phyloP scores from a whole-genome alignment of 768 basidiomycete genomes.

The Clitopilus passeckerianus region DNA sequence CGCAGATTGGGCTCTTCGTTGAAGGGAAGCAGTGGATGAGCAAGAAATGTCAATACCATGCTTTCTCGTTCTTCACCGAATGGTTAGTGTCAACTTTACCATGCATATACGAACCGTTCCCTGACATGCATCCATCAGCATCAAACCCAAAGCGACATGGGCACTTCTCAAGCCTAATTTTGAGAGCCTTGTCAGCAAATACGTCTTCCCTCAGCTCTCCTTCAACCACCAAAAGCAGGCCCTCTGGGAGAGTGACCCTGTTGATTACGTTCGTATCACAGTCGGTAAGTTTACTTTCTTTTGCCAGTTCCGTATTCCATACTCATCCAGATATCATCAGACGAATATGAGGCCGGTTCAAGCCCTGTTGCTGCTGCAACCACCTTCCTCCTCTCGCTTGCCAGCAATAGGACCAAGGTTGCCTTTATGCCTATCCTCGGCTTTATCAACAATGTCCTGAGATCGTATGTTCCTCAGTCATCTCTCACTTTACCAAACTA shows the following conservation, averaged over 20 bases:
- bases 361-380: slow-evolving; percentile 78
- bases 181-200: slow-evolving; percentile 68
- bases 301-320: neutral
- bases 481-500: neutral
- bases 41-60: slow-evolving; percentile 78
- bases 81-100: slow-evolving; percentile 47
- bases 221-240: slow-evolving; percentile 66
- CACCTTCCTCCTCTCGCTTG: slow-evolving; percentile 73
- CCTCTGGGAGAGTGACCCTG: slow-evolving; percentile 77
- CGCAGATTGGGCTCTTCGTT: slow-evolving; percentile 68
- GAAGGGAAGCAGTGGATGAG: slow-evolving; percentile 73
- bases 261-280: slow-evolving; percentile 74
- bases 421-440: slow-evolving; percentile 76
- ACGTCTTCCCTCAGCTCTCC: slow-evolving; percentile 83
- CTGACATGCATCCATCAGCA: slow-evolving; percentile 34
- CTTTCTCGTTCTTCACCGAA: slow-evolving; percentile 83
- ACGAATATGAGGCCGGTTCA: slow-evolving; percentile 77
- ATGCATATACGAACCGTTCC: neutral
- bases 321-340: slow-evolving; percentile 26
- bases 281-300: slow-evolving; percentile 45
- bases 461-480: slow-evolving; percentile 41
- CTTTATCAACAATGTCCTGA: slow-evolving; percentile 72
- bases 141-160: slow-evolving; percentile 95
- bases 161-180: slow-evolving; percentile 81
- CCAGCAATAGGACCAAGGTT: slow-evolving; percentile 75